These are phyloP conservation scores for Chaetomium olivaceum DNA, from an alignment of 2,329 filamentous ascomycete genomes.

Conservation along the genomic window DNA sequence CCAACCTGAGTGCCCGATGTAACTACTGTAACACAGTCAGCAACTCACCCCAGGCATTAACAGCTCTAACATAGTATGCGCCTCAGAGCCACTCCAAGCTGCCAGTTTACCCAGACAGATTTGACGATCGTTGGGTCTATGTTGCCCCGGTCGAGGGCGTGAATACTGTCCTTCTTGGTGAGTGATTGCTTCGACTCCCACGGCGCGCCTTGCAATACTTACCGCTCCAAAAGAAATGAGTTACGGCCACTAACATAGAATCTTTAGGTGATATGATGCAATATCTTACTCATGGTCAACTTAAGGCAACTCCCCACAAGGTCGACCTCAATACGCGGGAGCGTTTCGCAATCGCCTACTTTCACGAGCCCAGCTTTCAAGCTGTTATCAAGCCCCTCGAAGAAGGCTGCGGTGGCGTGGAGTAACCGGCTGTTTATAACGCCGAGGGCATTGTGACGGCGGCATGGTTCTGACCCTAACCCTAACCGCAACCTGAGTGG, in stretches of 20 bases:
- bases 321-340: conserved; percentile 51
- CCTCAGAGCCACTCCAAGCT: too few species aligned
- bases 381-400: conserved; percentile 47
- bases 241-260: background rate
- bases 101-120: too few species aligned
- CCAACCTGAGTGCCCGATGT: too few species aligned
- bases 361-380: conserved; percentile 53
- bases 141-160: conserved; percentile 47
- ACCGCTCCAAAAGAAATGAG: background rate
- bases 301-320: conserved; percentile 53
- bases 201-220: background rate
- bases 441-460: too few species aligned
- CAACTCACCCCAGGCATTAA: too few species aligned
- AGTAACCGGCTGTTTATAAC: background rate
- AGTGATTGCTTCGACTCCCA: background rate
- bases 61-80: too few species aligned
- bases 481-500: too few species aligned
- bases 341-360: conserved; percentile 52
- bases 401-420: conserved; percentile 38
- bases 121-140: conserved; percentile 50
- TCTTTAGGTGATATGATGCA: conserved; percentile 52
- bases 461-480: too few species aligned
- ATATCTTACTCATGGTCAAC: conserved; percentile 48
- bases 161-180: conserved; percentile 53
- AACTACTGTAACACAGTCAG: too few species aligned